These are phyloP conservation scores for Neotropicomus parvogracilis DNA, from an alignment of 1,284 basidiomycete genomes.

Conservation along the genomic window DNA sequence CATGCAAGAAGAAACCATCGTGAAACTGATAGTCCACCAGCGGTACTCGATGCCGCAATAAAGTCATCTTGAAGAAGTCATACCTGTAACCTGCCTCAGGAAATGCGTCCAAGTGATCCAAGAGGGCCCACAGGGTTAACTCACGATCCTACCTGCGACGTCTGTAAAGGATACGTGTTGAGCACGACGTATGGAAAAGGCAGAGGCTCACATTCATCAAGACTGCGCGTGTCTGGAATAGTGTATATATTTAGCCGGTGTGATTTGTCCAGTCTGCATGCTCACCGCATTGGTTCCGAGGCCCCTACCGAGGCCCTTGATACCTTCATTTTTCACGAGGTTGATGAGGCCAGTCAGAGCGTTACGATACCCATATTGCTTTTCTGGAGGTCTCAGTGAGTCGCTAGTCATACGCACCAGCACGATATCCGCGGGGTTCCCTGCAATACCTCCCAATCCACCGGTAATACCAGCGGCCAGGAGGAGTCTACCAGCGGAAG, in stretches of 20 bases:
- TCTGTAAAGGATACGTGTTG: conserved; percentile 38
- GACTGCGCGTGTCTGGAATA: conserved; percentile 60
- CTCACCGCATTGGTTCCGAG: conserved; percentile 76
- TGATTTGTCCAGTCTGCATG: conserved; percentile 9
- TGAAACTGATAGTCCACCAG: conserved; percentile 64
- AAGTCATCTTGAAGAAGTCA: conserved; percentile 76
- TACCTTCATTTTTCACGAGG: conserved; percentile 69
- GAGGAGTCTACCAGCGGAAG: conserved; percentile 55
- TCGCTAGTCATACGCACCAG: conserved; percentile 91
- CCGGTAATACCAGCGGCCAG: conserved; percentile 70
- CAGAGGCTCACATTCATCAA: conserved; percentile 74
- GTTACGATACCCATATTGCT: conserved; percentile 76
- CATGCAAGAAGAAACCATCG: conserved; percentile 67
- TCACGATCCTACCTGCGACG: conserved; percentile 85
- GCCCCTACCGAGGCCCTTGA: conserved; percentile 68
- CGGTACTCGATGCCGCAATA: conserved; percentile 56
- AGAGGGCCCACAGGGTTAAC: conserved; percentile 33
- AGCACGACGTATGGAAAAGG: not conserved
- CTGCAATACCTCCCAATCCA: conserved; percentile 73
- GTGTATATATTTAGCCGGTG: conserved; percentile 5
- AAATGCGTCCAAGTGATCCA: conserved; percentile 1
- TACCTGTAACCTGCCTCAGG: conserved; percentile 50
- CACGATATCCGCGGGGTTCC: conserved; percentile 73
- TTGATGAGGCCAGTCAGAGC: conserved; percentile 65
- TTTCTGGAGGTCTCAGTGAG: conserved; percentile 65